Conservation (phyloP, 257 asterid genomes). For the Parsonsia alboflavescens region DNA sequence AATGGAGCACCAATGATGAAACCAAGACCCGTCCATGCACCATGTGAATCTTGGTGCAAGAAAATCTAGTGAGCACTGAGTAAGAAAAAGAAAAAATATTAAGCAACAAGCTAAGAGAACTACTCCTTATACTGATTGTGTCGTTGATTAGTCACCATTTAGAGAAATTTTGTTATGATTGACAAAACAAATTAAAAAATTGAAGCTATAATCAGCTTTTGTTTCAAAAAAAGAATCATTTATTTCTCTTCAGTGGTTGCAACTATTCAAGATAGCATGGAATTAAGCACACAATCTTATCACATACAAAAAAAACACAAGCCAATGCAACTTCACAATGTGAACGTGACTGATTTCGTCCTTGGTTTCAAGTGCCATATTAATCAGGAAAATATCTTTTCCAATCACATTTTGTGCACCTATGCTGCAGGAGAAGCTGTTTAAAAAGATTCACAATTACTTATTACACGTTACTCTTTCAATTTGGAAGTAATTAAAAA, state of each 20-base stretch:
- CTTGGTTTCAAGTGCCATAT: not conserved
- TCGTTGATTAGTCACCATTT: not conserved
- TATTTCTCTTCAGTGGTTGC: not conserved
- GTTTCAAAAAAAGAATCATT: not conserved
- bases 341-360: not conserved
- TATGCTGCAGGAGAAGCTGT: not conserved
- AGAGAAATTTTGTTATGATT: not conserved
- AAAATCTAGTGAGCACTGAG: not conserved
- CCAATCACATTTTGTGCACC: no score
- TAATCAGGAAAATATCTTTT: not conserved
- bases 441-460: not conserved
- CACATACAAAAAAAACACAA: not conserved
- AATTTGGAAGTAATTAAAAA: not conserved
- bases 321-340: not conserved
- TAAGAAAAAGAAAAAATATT: not conserved
- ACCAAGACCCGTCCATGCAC: not conserved
- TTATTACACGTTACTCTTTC: not conserved
- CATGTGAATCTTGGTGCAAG: not conserved
- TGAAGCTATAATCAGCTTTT: not conserved
- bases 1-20: not conserved
- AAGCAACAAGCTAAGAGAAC: not conserved
- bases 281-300: not conserved
- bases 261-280: not conserved
- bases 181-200: not conserved
- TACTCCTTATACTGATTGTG: not conserved